Percentiles rank a stretch among this genome's conserved stretches.
These are phyloP conservation scores for Trichoderma guizhouense DNA, from an alignment of 2,329 filamentous ascomycete species.

Conservation along the genomic window DNA sequence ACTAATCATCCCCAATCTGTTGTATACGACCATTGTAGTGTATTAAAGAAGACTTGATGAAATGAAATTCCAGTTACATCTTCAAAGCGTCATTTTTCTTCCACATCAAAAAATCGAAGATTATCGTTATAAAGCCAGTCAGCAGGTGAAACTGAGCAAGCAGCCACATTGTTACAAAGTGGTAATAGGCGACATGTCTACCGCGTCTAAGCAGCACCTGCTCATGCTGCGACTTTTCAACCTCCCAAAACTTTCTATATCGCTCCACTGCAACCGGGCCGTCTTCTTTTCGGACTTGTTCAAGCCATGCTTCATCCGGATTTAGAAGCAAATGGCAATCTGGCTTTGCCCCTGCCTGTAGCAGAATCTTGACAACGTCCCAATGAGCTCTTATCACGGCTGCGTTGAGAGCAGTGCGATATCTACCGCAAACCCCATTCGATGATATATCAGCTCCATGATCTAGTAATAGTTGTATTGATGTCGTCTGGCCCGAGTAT, in stretches of 20 bases:
- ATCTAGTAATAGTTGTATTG: not conserved
- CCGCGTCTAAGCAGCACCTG: not conserved
- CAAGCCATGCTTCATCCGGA: slow-evolving; percentile 8
- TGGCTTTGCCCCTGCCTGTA: not conserved
- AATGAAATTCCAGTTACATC: not conserved
- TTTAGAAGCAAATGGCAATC: not conserved
- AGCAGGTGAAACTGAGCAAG: not conserved
- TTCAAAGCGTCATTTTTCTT: not conserved
- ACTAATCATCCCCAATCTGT: too few species aligned
- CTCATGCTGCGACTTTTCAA: not conserved
- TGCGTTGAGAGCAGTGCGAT: not conserved
- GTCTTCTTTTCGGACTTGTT: not conserved
- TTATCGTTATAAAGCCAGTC: not conserved
- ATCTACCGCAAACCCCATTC: not conserved
- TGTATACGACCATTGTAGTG: too few species aligned
- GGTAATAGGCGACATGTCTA: not conserved
- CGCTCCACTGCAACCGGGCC: not conserved
- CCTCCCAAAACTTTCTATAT: slow-evolving; percentile 12
- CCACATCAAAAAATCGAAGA: not conserved
- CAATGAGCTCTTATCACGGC: not conserved
- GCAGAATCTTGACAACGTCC: not conserved
- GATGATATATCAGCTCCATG: not conserved
- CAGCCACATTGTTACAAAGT: not conserved
- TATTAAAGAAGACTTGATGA: not conserved
- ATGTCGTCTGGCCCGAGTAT: not conserved